Base-by-base conservation (phyloP, 2,329 filamentous ascomycete genomes). In the Ophiocordyceps camponoti-rufipedis region DNA sequence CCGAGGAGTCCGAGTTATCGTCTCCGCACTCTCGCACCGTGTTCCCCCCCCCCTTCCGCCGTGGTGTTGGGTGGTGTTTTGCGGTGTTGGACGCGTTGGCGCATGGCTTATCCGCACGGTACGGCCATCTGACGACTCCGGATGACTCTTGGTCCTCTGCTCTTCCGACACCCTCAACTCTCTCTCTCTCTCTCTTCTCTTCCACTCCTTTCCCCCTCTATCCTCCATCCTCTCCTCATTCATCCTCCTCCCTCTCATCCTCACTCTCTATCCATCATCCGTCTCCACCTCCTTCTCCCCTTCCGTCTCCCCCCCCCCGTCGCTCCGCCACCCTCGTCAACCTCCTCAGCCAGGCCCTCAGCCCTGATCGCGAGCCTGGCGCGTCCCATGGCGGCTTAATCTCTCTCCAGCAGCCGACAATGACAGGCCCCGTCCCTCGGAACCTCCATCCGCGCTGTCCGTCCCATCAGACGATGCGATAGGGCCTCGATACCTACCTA, bases 391-490 rank as follows among this genome's bases (percentile, higher is more conserved):
- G 23, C 23, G 23, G 7, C 40, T n/a, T 28, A 13, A 38, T 10
- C 35, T 16, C 14, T n/a, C 13, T 16, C 8, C 35, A 8, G 16
- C 16, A 38, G 35, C 18, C 42, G 19, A 43, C 41, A 33, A 46
- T 46, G 41, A 43, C 41, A 41, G 39, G 42, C 19, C 12, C 28
- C 40, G 31, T 23, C 35, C 28, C n/a, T 41, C 13, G 7, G n/a
- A 16, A 3, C 12, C 29, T 31, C 29, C 29, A 7, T 12, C 12
- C 12, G 29, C 29, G 29, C 29, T 9, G 12, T 31, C 29, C 29
- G 14, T 9, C 16, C 35, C 9, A 38, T 40, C 32, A 28, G 11
- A 41, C 35, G 45, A 46, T 46, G 45, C 45, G 42, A 46, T 46
- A 46, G 28, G 23, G 32, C 32, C 43, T 28, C 12, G 29, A 10